Evolutionary conservation across 2,329 filamentous ascomycete genomes (phyloP).

Genomic region (Fusarium cyanostomum): DNA sequence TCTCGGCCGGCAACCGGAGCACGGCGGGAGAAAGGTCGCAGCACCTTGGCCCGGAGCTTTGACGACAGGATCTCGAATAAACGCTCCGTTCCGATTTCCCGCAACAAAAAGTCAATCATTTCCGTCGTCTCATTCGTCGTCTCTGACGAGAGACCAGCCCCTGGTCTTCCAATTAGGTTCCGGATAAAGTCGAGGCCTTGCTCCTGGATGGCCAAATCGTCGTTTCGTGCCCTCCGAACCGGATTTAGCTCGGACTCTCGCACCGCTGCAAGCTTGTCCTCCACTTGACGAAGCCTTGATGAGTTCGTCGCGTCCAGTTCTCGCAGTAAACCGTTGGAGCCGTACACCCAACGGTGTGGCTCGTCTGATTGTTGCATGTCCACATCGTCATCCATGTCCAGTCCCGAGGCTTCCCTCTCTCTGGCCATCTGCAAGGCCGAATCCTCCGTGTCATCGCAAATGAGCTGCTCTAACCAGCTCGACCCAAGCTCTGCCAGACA

Average conservation of each 20-base stretch:
- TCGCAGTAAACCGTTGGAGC: conserved; percentile 44
- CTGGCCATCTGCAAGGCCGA: conserved; percentile 56
- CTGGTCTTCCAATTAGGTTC: conserved; percentile 79
- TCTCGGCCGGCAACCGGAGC: conserved; percentile 49
- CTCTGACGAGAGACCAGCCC: conserved; percentile 60
- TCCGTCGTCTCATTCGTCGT: conserved; percentile 63
- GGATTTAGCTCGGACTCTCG: conserved; percentile 76
- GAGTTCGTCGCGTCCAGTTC: conserved; percentile 51
- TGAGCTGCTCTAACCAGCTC: conserved; percentile 82
- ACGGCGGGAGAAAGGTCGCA: conserved; percentile 62
- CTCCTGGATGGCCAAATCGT: conserved; percentile 88
- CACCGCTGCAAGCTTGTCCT: conserved; percentile 59
- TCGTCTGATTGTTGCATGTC: conserved; percentile 64
- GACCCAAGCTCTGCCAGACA: conserved; percentile 81
- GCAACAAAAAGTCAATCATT: conserved; percentile 88
- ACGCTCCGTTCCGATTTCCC: conserved; percentile 76
- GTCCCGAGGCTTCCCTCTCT: conserved; percentile 39
- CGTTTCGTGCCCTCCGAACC: conserved; percentile 72
- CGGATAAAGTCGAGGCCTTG: conserved; percentile 90
- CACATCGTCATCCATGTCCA: conserved; percentile 66
- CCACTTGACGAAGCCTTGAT: conserved; percentile 58
- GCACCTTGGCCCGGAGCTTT: conserved; percentile 73
- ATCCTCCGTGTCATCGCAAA: conserved; percentile 71
- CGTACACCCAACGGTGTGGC: conserved; percentile 50
- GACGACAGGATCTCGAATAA: conserved; percentile 83